A percentile compares a stretch with the other conserved stretches of the same genome.
phyloP scores from a whole-genome alignment of 164 flowering plant genomes.

The Cinnamomum micranthum region DNA sequence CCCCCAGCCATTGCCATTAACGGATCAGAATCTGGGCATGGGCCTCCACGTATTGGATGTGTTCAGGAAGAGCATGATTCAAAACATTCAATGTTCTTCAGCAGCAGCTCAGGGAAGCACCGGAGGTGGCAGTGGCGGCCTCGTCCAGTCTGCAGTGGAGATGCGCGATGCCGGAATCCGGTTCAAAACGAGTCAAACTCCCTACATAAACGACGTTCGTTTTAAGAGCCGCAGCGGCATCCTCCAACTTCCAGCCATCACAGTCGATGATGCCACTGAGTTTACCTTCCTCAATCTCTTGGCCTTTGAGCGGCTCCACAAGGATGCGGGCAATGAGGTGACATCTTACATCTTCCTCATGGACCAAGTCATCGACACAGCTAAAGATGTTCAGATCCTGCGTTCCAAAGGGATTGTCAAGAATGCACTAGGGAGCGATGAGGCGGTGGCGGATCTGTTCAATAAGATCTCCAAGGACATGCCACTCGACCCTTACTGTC shows the following conservation, averaged over 20 bases:
- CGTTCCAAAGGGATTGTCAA: conserved; percentile 35
- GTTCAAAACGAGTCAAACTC: neutral
- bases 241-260: conserved; percentile 37
- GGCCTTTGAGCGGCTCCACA: conserved; percentile 57
- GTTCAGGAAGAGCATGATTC: neutral
- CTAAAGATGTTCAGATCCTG: conserved; percentile 39
- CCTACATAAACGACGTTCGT: neutral
- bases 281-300: conserved; percentile 45
- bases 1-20: neutral
- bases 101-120: neutral
- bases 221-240: conserved; percentile 20
- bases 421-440: conserved; percentile 48
- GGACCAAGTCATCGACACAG: conserved; percentile 48
- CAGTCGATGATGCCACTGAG: conserved; percentile 44
- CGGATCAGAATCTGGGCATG: no score
- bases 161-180: neutral
- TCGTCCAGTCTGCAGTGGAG: neutral
- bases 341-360: conserved; percentile 47
- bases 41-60: conserved; percentile 6
- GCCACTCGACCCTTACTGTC: conserved; percentile 34
- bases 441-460: conserved; percentile 45
- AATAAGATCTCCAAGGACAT: conserved; percentile 42
- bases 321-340: conserved; percentile 44
- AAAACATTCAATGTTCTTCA: neutral
- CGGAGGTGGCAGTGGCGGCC: neutral